phyloP scores from a whole-genome alignment of 2,329 filamentous ascomycete genomes.

The Cladophialophora exuberans region DNA sequence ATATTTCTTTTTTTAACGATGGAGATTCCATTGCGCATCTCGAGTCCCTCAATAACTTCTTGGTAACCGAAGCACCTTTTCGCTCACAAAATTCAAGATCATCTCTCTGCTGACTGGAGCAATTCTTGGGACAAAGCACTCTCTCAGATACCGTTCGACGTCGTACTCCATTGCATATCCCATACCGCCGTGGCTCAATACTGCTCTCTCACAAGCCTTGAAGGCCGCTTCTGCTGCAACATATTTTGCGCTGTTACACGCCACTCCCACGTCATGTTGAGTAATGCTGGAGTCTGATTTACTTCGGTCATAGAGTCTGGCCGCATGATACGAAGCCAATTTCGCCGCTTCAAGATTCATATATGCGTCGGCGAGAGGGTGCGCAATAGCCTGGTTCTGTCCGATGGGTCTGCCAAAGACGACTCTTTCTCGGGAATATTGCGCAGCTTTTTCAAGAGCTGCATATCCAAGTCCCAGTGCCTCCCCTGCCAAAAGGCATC shows the following conservation, averaged over 20 bases:
- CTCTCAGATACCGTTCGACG: conserved; percentile 63
- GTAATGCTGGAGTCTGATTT: conserved; percentile 50
- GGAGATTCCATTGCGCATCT: too few relatives aligned
- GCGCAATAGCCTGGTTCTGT: conserved; percentile 67
- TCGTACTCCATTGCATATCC: conserved; percentile 67
- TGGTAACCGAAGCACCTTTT: conserved; percentile 49
- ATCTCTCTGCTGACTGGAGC: conserved; percentile 61
- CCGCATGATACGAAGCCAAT: conserved; percentile 67
- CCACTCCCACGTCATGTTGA: conserved; percentile 63
- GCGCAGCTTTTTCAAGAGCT: conserved; percentile 63
- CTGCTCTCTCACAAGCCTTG: conserved; percentile 61
- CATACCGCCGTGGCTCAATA: conserved; percentile 64
- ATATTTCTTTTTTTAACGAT: not conserved
- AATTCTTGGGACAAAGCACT: conserved; percentile 63
- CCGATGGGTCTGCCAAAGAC: conserved; percentile 70
- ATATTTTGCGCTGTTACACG: conserved; percentile 72
- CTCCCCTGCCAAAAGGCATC: conserved; percentile 76
- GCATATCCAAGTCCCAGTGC: conserved; percentile 80
- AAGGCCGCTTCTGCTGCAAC: conserved; percentile 62
- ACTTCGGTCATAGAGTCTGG: conserved; percentile 62
- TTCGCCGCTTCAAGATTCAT: conserved; percentile 69
- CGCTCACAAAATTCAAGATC: conserved; percentile 51
- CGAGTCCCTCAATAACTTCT: conserved; percentile 48
- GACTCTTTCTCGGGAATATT: conserved; percentile 68
- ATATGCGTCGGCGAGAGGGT: conserved; percentile 67